phyloP scores from a whole-genome alignment of 805 yeast genomes.

The Lipomyces japonicus region DNA sequence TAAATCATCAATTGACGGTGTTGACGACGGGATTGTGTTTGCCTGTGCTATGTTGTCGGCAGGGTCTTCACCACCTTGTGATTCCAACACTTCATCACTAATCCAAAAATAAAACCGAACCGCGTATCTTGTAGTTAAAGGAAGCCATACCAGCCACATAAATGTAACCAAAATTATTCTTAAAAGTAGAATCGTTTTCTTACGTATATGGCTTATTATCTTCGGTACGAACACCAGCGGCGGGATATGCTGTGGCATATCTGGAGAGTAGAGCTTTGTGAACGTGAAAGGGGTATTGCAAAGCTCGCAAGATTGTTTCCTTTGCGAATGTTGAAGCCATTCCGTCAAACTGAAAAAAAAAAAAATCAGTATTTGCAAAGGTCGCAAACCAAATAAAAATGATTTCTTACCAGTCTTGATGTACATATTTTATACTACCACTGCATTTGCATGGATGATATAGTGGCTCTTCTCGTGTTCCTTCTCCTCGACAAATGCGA shows the following conservation, averaged over 20 bases:
- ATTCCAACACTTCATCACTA: constrained; percentile 24
- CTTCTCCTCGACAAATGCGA: constrained; percentile 92
- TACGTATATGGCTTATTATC: constrained; percentile 31
- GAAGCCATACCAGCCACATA: constrained; percentile 33
- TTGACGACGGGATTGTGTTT: not conserved
- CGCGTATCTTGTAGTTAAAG: constrained; percentile 29
- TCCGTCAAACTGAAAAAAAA: constrained; percentile 49
- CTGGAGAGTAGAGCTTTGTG: constrained; percentile 56
- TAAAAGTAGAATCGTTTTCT: constrained; percentile 24
- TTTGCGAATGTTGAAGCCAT: constrained; percentile 73
- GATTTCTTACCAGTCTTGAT: constrained; percentile 66
- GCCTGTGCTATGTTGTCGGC: not conserved
- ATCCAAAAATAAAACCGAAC: constrained; percentile 29
- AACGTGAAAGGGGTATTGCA: constrained; percentile 74
- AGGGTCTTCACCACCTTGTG: not conserved
- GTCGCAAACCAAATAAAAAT: not conserved
- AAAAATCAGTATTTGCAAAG: not conserved
- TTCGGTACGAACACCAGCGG: constrained; percentile 45
- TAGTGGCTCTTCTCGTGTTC: constrained; percentile 70
- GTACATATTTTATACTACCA: constrained; percentile 90
- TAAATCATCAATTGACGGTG: not conserved
- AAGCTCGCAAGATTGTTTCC: constrained; percentile 74
- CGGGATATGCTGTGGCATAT: constrained; percentile 67
- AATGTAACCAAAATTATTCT: constrained; percentile 25
- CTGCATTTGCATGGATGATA: constrained; percentile 90